Evolutionary conservation across 192 early-diverging fungal genomes (phyloP), one percentile per base, ranked within the genome.

Genomic region (Backusella circina): DNA sequence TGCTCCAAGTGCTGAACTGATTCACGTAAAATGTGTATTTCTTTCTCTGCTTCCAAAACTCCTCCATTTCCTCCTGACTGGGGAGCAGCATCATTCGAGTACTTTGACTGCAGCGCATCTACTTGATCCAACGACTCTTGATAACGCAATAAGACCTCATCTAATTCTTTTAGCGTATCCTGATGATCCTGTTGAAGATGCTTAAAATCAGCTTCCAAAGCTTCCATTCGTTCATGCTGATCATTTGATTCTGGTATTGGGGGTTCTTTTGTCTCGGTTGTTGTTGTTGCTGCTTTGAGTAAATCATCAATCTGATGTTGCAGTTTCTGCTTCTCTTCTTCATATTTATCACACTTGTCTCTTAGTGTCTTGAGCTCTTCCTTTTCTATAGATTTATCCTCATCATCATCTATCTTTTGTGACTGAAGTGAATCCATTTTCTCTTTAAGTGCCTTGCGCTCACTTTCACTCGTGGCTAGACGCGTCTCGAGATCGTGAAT

Each of bases 401-500:
- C 31, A 35, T 41, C 31, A n/a, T 50, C 47, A 13, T 67, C 74
- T n/a, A 41, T 31, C 38, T 68, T 51, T 9, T 44, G 44, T n/a
- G 35, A 30, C 13, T 51, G 50, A 2, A 74, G 41, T 35, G 47
- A 39, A 32, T 68, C 35, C 1, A 80, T 47, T 13, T 67, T 73
- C 15, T 73, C 71, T 21, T 47, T 39, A 31, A 80, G 38, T 12
- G 38, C 21, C 10, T 57, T 38, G 12, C 71, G 33, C n/a, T 77
- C 79, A 23, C 50, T 32, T 18, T 80, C 79, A 61, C 70, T 73
- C 33, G 38, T 31, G 16, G 74, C 69, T n/a, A 76, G 28, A 67
- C 79, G 41, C 28, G 71, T 21, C 57, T 84, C 83, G n/a, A 84
- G 76, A 67, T 82, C 72, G 26, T 65, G 78, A 70, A 86, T 86